These are phyloP conservation scores for Sphaerulina populicola DNA, from an alignment of 2,329 filamentous ascomycete genomes.

Conservation along the genomic window DNA sequence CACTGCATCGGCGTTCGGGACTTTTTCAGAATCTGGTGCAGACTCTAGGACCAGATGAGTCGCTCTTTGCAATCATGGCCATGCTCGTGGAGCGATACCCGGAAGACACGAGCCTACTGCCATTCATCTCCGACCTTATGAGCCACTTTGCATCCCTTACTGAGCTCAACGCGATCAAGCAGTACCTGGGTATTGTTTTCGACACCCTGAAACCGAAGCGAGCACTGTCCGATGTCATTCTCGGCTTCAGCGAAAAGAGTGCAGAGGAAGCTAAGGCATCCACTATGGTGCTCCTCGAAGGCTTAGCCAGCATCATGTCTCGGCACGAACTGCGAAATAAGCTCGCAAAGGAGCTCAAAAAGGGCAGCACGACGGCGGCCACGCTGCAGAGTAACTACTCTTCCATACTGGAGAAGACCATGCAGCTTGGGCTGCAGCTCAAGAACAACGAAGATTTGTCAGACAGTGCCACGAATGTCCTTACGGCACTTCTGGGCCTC, in stretches of 20 bases:
- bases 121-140: conserved; percentile 68
- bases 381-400: conserved; percentile 25
- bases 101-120: conserved; percentile 61
- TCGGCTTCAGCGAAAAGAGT: conserved; percentile 51
- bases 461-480: conserved; percentile 53
- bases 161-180: conserved; percentile 65
- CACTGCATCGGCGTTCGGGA: conserved; percentile 69
- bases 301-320: conserved; percentile 33
- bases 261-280: conserved; percentile 28
- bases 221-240: conserved; percentile 61
- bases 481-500: conserved; percentile 73
- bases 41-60: conserved; percentile 77
- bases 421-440: conserved; percentile 55
- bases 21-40: conserved; percentile 79
- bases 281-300: conserved; percentile 34
- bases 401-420: conserved; percentile 36
- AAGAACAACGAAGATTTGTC: conserved; percentile 37
- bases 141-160: conserved; percentile 62
- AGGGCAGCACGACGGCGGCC: conserved; percentile 17
- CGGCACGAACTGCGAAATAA: conserved; percentile 21
- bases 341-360: conserved; percentile 24
- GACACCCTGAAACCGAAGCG: conserved; percentile 72
- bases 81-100: conserved; percentile 89
- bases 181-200: conserved; percentile 63
- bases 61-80: conserved; percentile 75